Base-by-base conservation (phyloP, 805 yeast genomes). In the Ogataea glucozyma region DNA sequence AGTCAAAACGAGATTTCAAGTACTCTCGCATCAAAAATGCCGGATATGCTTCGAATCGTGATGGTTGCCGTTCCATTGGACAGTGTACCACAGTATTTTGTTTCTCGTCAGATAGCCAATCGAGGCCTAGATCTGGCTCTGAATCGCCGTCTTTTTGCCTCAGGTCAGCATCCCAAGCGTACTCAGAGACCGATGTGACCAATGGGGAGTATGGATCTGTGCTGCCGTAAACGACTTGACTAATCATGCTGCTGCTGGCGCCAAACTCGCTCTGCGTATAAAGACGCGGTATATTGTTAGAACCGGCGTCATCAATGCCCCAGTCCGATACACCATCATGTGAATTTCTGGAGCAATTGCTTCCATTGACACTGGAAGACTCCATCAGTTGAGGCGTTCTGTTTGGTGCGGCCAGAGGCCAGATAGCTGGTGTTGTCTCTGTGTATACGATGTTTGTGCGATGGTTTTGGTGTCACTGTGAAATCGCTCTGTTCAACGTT, bases 291-390 rank as follows among this genome's bases (percentile, higher is more conserved):
- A 41, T 21, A 12, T 39, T 34, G 22, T 41, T 24, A 8, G 30
- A 16, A n/a, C 40, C 32, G 26, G 22, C 40, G 27, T 53, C 58
- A 17, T 53, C 58, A n/a, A 53, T 44, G 11, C 58, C 58, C 58
- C 58, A 53, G 38, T 53, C 58, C 6, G 52, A 44, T 16, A 52
- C 35, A 13, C 12, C 32, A 20, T 31, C 27, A 8, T 13, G 36
- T 19, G 16, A n/a, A 8, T 5, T 22, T 3, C 27, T 26, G n/a
- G 40, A 16, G 16, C 42, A 41, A 14, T 35, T 23, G 14, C n/a
- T n/a, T n/a, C n/a, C n/a, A n/a, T 13, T 21, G 36, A 14, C 3
- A 11, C 22, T 27, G 12, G 36, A 13, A 21, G 36, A 27, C 27
- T 32, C 36, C 36, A 32, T 32, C 27, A 22, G 24, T 22, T 27